These are phyloP conservation scores for Corrigiola litoralis DNA, from an alignment of 179 eudicot genomes.

Conservation along the genomic window DNA sequence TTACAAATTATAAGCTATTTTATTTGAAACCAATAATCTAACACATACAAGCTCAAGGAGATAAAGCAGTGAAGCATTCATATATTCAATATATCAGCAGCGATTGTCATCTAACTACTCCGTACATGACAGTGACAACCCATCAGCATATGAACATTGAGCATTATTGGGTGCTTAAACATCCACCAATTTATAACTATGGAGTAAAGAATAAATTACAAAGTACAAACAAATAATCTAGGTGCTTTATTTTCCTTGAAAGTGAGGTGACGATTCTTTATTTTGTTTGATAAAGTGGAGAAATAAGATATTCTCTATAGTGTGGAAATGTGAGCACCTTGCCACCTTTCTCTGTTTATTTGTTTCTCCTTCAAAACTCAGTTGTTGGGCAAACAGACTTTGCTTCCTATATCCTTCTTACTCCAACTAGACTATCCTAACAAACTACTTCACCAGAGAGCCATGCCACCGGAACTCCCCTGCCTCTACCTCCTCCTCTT, in stretches of 20 bases:
- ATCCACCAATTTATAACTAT: background rate
- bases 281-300: too few relatives aligned
- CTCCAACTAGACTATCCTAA: constrained; percentile 7
- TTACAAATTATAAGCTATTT: too few relatives aligned
- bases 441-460: constrained; percentile 1
- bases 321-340: constrained; percentile 8
- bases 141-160: background rate
- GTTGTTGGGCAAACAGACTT: background rate
- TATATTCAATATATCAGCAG: too few relatives aligned
- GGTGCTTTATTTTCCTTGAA: too few relatives aligned
- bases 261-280: too few relatives aligned
- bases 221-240: too few relatives aligned
- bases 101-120: too few relatives aligned
- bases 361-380: constrained; percentile 10
- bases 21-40: too few relatives aligned
- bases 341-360: constrained; percentile 9
- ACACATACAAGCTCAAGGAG: too few relatives aligned
- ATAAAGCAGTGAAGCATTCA: too few relatives aligned
- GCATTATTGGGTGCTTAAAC: background rate
- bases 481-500: constrained; percentile 7
- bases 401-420: constrained; percentile 9
- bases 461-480: background rate
- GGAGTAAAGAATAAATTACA: background rate
- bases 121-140: constrained; percentile 3
- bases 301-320: too few relatives aligned